A percentile compares a stretch with the other conserved stretches of the same genome.
Conservation (phyloP, 1,284 basidiomycete genomes). For the Ustilago tritici region DNA sequence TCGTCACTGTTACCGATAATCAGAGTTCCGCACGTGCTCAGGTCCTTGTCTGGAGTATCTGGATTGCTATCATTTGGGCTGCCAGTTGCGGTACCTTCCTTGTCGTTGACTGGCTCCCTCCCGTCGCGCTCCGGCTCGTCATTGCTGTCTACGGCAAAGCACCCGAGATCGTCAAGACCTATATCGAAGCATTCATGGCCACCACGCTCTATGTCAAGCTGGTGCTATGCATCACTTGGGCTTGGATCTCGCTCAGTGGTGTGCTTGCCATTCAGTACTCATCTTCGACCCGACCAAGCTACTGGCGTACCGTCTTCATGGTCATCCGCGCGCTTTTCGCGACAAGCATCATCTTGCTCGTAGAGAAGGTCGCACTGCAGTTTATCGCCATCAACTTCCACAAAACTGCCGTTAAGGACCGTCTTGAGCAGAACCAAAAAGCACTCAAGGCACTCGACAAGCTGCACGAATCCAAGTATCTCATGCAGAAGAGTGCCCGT, state of each 20-base stretch:
- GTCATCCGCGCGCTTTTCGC: conserved; percentile 61
- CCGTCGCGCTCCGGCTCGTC: conserved; percentile 50
- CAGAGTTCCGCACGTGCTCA: conserved; percentile 41
- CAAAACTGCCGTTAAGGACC: conserved; percentile 64
- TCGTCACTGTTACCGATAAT: conserved; percentile 52
- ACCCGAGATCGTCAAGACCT: conserved; percentile 60
- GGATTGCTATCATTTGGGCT: conserved; percentile 67
- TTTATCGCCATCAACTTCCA: conserved; percentile 67
- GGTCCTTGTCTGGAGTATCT: conserved; percentile 64
- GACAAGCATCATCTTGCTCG: conserved; percentile 57
- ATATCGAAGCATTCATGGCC: conserved; percentile 61
- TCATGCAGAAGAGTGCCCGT: conserved; percentile 39
- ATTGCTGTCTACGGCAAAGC: conserved; percentile 62
- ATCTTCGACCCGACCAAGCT: conserved; percentile 37
- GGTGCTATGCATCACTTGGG: conserved; percentile 66
- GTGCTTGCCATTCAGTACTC: conserved; percentile 51
- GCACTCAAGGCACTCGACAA: conserved; percentile 63
- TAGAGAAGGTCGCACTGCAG: conserved; percentile 61
- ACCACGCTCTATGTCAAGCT: conserved; percentile 61
- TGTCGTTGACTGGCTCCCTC: conserved; percentile 59
- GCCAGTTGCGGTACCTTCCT: conserved; percentile 62
- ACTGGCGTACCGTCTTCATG: conserved; percentile 57
- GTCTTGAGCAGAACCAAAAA: conserved; percentile 61
- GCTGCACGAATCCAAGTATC: conserved; percentile 64
- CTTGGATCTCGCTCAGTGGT: conserved; percentile 67